Evolutionary conservation across 2,329 filamentous ascomycete genomes (phyloP), one percentile per base, ranked within the genome.

Genomic region (Fusarium sarcochroum): DNA sequence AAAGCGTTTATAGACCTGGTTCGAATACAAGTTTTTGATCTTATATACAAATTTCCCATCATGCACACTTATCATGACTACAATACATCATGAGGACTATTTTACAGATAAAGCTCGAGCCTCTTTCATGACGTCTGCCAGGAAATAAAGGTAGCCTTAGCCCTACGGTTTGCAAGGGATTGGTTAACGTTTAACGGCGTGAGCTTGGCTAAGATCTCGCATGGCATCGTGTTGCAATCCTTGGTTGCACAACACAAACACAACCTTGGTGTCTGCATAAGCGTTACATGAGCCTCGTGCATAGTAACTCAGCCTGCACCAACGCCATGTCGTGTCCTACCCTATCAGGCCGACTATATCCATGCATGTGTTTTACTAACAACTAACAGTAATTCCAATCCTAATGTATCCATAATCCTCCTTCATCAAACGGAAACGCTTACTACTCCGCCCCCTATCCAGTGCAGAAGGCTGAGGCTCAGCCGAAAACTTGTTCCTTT

Each of bases 1-100:
- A 69, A 69, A 67, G 66, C 66, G 66, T 66, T 54, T 62, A 69
- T 69, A 69, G 66, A 68, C 37, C 48, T 66, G 66, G 18, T 58
- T 66, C 44, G 61, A 57, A 66, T 14, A 60, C 40, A 49, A 54
- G 41, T n/a, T 44, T 14, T 40, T 48, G 47, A 45, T 40, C 27
- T 20, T 60, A n/a, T 23, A n/a, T 23, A 32, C n/a, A 35, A 6
- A 7, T 21, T 27, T 5, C 11, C 23, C 2, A 21, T 21, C 20
- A 38, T 30, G 27, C 27, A 30, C 10, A 30, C 10, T 30, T 30
- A 30, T 25, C 46, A 32, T 56, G 48, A 48, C 11, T n/a, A 41
- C 14, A 14, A 13, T 6, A 13, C 27, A 30, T 13, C 25, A 38
- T 58, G 8, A 20, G n/a, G 15, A 44, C 34, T 27, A 52, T 30